Percentiles rank a stretch among this genome's conserved stretches.
phyloP scores from a whole-genome alignment of 2,329 filamentous ascomycete genomes.

The Neofusicoccum kwambonambiense region DNA sequence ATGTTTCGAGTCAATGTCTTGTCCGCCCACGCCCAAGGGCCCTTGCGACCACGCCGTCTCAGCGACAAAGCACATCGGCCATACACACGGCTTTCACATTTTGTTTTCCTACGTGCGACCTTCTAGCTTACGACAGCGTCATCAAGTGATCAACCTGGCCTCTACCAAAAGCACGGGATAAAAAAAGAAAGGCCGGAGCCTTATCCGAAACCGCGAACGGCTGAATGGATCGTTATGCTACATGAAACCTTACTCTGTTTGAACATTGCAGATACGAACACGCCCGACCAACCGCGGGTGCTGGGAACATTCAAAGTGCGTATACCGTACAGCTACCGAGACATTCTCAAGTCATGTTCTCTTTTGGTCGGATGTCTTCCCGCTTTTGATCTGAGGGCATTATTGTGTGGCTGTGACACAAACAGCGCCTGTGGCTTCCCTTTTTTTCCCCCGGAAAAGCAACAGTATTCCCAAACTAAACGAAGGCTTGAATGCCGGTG shows the following conservation, averaged over 20 bases:
- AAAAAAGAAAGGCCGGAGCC: neutral
- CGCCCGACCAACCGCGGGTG: neutral
- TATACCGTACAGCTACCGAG: slow-evolving; percentile 9
- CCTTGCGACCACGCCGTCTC: neutral
- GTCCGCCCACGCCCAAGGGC: neutral
- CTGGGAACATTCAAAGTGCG: neutral
- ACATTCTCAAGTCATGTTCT: neutral
- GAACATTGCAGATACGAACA: slow-evolving; percentile 10
- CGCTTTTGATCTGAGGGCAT: neutral
- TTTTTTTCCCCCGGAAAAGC: slow-evolving; percentile 4
- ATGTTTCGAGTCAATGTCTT: neutral
- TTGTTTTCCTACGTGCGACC: slow-evolving; percentile 10
- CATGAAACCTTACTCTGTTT: slow-evolving; percentile 10
- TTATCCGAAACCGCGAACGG: neutral
- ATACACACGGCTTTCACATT: neutral
- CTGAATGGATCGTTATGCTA: slow-evolving; percentile 3
- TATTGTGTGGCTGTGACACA: slow-evolving; percentile 10
- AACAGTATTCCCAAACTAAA: slow-evolving; percentile 41
- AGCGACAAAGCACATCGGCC: neutral
- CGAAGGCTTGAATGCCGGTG: slow-evolving; percentile 75
- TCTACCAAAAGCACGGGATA: slow-evolving; percentile 5
- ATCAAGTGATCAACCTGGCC: neutral
- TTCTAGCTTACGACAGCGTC: neutral
- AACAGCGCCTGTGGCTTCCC: neutral
- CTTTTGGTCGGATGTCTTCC: neutral